Conservation (phyloP, 192 early-diverging fungal species). For the Phycomyces blakesleeanus region DNA sequence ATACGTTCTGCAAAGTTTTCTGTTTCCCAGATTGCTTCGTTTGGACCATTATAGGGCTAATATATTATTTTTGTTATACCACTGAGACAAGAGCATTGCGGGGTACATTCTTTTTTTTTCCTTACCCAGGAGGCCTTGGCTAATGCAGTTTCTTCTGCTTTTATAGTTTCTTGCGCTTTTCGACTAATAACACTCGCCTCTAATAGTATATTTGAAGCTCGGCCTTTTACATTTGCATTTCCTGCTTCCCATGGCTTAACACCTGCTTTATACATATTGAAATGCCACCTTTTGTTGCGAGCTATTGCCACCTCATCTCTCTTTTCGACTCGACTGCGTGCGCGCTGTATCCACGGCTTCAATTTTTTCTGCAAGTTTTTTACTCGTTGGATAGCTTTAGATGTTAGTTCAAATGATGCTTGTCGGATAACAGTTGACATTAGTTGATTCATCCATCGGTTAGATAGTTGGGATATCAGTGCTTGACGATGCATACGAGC, state of each 20-base stretch:
- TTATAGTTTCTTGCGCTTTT: background rate
- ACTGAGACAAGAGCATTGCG: too few relatives aligned
- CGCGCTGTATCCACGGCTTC: background rate
- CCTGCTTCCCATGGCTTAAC: background rate
- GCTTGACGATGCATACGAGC: background rate
- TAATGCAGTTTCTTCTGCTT: background rate
- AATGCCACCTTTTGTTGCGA: background rate
- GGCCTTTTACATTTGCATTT: background rate
- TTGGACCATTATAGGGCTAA: background rate
- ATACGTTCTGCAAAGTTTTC: conserved; percentile 2
- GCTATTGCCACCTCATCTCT: background rate
- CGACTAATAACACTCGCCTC: background rate
- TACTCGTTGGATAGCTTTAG: background rate
- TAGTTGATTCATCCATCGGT: background rate
- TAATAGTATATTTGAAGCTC: background rate
- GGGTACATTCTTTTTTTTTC: background rate
- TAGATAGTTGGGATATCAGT: background rate
- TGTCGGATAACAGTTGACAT: background rate
- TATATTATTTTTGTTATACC: background rate
- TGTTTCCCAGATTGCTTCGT: conserved; percentile 1
- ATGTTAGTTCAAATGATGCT: background rate
- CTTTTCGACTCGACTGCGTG: background rate
- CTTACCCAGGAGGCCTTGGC: background rate
- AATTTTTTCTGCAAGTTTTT: background rate
- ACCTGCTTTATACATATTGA: background rate